Conservation (phyloP, 495 filamentous ascomycete genomes). For the Penicillium roqueforti region DNA sequence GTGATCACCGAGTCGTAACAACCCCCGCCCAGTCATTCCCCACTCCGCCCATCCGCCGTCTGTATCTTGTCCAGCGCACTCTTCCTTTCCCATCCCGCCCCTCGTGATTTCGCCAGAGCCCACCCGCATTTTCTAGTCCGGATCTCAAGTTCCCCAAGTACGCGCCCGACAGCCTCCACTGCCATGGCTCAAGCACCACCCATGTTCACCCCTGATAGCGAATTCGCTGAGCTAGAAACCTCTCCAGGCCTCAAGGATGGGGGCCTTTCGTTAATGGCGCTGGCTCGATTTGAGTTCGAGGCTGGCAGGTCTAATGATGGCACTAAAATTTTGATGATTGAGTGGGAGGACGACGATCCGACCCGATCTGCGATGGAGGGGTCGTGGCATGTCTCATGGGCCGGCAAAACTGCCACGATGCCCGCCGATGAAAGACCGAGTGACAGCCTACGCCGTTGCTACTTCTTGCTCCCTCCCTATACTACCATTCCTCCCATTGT, state of each 20-base stretch:
- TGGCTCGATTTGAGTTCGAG: slow-evolving; percentile 85
- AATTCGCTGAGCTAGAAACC: slow-evolving; percentile 34
- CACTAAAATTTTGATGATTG: slow-evolving; percentile 80
- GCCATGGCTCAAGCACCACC: slow-evolving; percentile 22
- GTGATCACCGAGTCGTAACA: too few species aligned
- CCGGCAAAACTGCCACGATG: slow-evolving; percentile 63
- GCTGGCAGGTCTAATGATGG: slow-evolving; percentile 71
- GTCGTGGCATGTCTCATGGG: slow-evolving; percentile 72
- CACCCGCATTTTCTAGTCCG: too few species aligned
- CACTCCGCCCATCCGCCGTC: too few species aligned
- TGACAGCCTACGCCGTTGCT: slow-evolving; percentile 58
- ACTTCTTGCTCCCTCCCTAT: slow-evolving; percentile 68
- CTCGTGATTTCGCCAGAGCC: too few species aligned
- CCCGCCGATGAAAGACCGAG: slow-evolving; percentile 56
- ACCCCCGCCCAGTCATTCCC: too few species aligned
- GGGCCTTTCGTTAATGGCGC: slow-evolving; percentile 43
- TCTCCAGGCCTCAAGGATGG: slow-evolving; percentile 18
- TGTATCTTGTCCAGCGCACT: too few species aligned
- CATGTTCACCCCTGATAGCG: slow-evolving; percentile 37
- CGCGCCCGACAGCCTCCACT: too few species aligned
- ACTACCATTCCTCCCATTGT: slow-evolving; percentile 63
- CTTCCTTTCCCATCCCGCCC: too few species aligned
- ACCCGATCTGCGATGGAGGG: slow-evolving; percentile 31
- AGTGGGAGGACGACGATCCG: slow-evolving; percentile 64
- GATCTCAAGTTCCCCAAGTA: too few species aligned